Base-by-base conservation (phyloP, 2,329 filamentous ascomycete genomes). In the Ceratocystis albifundus region DNA sequence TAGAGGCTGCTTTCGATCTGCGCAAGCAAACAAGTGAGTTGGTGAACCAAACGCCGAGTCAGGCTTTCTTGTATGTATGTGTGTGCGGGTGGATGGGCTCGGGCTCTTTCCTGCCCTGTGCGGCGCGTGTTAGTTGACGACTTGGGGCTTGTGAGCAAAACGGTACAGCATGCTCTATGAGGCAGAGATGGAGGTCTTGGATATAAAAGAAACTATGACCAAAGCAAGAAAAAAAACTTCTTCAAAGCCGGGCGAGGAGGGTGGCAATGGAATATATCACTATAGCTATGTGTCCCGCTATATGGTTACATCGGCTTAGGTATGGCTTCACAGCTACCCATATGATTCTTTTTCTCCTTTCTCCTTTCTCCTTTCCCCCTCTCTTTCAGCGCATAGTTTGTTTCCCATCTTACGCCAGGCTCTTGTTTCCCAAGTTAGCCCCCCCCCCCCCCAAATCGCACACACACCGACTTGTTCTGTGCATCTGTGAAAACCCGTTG, bases 41-140 rank as follows among this genome's bases (percentile, higher is more conserved):
- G 36, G 10, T 1, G 8, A 15, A 53, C 20, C 20, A 6, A 20
- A 53, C 12, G 20, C 25, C 6, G 48, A 53, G 48, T 25, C 48
- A 12, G 8, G 30, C 30, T 30, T 7, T 30, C 30, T 30, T 30
- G 30, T 30, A 6, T 48, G n/a, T 8, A n/a, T n/a, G n/a, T n/a
- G n/a, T n/a, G n/a, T n/a, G n/a, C n/a, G n/a, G n/a, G n/a, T 30
- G 30, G 48, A 8, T 10, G 12, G 28, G n/a, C 53, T 59, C 28
- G 53, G 53, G 53, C 53, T 59, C 3, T 3, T 59, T 59, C 53
- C 53, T 59, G 53, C 28, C 53, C 53, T 59, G 53, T 59, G 53
- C 28, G 53, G 28, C 53, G 22, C 28, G 53, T 59, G 53, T 59
- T 59, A 59, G 53, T 59, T n/a, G 53, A 36, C 25, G 12, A 6